Percentiles rank a stretch among this genome's conserved stretches.
phyloP scores from a whole-genome alignment of 768 basidiomycete genomes.

The Naganishia vishniacii region DNA sequence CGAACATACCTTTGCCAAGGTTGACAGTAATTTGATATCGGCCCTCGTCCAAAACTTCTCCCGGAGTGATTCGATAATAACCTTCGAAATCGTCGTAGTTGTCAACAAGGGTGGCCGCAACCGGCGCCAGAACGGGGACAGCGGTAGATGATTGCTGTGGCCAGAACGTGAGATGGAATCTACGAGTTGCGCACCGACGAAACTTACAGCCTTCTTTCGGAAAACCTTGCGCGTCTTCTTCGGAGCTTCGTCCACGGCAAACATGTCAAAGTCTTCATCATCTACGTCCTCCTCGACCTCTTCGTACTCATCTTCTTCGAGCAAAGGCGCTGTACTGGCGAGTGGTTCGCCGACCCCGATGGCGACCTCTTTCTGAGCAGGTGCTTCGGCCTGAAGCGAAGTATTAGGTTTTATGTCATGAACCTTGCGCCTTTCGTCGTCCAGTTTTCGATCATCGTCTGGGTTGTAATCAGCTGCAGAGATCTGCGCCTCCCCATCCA shows the following conservation, averaged over 20 bases:
- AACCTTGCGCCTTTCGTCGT: slow-evolving; percentile 64
- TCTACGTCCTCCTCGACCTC: slow-evolving; percentile 58
- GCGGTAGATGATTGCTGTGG: neutral
- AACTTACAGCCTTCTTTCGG: slow-evolving; percentile 53
- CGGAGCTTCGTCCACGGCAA: slow-evolving; percentile 61
- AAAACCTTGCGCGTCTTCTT: slow-evolving; percentile 51
- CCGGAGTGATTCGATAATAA: slow-evolving; percentile 88
- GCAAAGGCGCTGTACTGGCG: slow-evolving; percentile 37
- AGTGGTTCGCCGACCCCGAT: slow-evolving; percentile 38
- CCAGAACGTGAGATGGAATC: neutral
- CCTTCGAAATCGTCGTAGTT: slow-evolving; percentile 90
- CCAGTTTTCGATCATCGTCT: slow-evolving; percentile 72
- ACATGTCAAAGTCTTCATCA: slow-evolving; percentile 94
- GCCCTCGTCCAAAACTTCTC: slow-evolving; percentile 85
- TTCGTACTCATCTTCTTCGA: slow-evolving; percentile 50
- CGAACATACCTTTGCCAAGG: slow-evolving; percentile 99
- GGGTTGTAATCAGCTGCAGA: slow-evolving; percentile 92
- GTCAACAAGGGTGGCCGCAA: slow-evolving; percentile 57
- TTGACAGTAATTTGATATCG: slow-evolving; percentile 91
- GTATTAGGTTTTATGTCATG: slow-evolving; percentile 35
- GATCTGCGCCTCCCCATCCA: slow-evolving; percentile 60
- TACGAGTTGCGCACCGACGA: slow-evolving; percentile 1
- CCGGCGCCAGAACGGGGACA: slow-evolving; percentile 53
- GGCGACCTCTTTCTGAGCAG: slow-evolving; percentile 31
- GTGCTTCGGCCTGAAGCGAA: neutral